phyloP scores from a whole-genome alignment of 805 yeast genomes.

The Schizosaccharomyces octosporus region DNA sequence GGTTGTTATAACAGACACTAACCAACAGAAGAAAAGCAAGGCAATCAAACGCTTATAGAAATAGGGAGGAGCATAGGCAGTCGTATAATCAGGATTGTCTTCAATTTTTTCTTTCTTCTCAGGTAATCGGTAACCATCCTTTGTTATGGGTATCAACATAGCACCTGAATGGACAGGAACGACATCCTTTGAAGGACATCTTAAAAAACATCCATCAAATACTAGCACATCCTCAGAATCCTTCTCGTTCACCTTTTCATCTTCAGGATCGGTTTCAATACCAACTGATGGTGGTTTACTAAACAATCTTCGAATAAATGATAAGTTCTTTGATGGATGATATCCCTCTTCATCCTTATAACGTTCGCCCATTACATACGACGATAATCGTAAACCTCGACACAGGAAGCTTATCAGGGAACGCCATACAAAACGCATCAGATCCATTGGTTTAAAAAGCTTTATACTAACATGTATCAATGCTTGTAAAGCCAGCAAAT shows the following conservation, averaged over 20 bases:
- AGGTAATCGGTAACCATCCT: conserved; percentile 38
- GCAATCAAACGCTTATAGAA: conserved; percentile 33
- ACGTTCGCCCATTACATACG: conserved; percentile 48
- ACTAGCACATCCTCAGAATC: conserved; percentile 23
- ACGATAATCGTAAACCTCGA: conserved; percentile 37
- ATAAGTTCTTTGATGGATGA: conserved; percentile 27
- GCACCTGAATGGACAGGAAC: conserved; percentile 34
- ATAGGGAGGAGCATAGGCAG: conserved; percentile 71
- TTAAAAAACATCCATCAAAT: conserved; percentile 56
- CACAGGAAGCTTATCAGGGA: conserved; percentile 14
- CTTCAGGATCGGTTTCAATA: neutral
- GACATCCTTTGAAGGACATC: conserved; percentile 72
- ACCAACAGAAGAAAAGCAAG: neutral
- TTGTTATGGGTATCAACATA: conserved; percentile 62
- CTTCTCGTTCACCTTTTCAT: conserved; percentile 19
- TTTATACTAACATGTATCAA: conserved; percentile 5
- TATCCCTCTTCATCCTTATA: conserved; percentile 47
- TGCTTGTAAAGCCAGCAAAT: conserved; percentile 5
- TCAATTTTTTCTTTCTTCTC: conserved; percentile 19
- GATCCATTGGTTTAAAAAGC: conserved; percentile 5
- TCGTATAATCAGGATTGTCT: conserved; percentile 26
- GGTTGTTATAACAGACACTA: neutral
- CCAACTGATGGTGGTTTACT: neutral
- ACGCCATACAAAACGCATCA: conserved; percentile 5
- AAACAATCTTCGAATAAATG: neutral